Base-by-base conservation (phyloP, 768 basidiomycete species). In the Chiua virens region DNA sequence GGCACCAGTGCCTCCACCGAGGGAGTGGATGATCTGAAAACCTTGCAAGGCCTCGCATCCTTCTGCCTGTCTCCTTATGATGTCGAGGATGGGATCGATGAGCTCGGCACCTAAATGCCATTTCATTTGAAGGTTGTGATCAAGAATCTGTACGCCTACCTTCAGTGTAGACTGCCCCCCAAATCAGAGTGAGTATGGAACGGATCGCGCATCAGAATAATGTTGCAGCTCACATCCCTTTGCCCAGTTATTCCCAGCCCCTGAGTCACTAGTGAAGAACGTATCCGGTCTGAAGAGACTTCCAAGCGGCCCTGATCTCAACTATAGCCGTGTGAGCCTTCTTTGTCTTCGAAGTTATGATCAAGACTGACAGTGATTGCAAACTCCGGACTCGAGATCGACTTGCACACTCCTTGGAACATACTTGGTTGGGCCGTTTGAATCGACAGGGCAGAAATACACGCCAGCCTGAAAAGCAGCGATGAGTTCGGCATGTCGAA, bases 201-300 rank as follows among this genome's bases (percentile, higher is more conserved):
- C 23, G 20, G 47, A 55, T 50, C n/a, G 22, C 47, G 38, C 37
- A 50, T 18, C 30, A 50, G 22, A 22, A 42, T n/a, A 37, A 34
- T 37, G 74, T 9, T 13, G 9, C 45, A 47, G 71, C 86, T 72
- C 60, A 90, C 89, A 90, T 79, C 90, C 92, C 73, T 97, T 96
- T 15, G 92, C 93, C 89, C 92, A 97, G 56, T 95, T 96, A 62
- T 98, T 97, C 17, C 93, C 94, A 1, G 93, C 85, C 44, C 83
- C 79, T 50, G 74, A 72, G 39, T 78, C 69, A 7, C 83, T 78
- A 34, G 81, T 79, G 42, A 94, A 66, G 65, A 80, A 96, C 2
- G 91, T 96, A 64, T 94, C 92, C 3, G 95, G 95, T 43, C 86
- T 81, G 73, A 94, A 97, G 7, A 98, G 76, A 8, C 65, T 59